Conservation (phyloP, 2,329 filamentous ascomycete genomes). For the Magnaporthiopsis poae region DNA sequence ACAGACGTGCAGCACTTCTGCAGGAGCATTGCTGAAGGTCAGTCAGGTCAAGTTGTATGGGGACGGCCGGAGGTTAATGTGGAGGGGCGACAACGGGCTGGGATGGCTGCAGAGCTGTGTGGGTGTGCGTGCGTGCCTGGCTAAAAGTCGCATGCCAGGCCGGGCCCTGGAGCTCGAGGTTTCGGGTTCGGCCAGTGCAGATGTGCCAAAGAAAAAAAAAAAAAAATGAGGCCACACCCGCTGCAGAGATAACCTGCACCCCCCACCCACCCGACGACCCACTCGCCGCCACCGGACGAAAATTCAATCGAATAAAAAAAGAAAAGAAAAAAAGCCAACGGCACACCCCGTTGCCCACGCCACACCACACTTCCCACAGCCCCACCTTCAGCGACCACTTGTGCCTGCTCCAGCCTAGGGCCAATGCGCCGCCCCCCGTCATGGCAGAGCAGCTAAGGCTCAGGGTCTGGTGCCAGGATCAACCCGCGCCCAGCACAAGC, state of each 20-base stretch:
- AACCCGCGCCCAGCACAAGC: neutral
- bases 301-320: neutral
- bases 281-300: neutral
- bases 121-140: conserved; percentile 9
- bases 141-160: conserved; percentile 18
- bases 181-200: conserved; percentile 12
- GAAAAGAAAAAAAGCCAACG: neutral
- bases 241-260: neutral
- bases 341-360: neutral
- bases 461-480: neutral
- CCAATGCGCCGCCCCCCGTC: neutral
- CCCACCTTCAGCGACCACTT: neutral
- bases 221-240: neutral
- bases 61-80: conserved; percentile 1
- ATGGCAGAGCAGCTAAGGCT: neutral
- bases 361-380: too few species aligned
- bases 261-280: neutral
- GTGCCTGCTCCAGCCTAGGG: neutral
- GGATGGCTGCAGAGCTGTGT: neutral
- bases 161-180: conserved; percentile 14
- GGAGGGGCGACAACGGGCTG: conserved; percentile 7
- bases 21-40: neutral
- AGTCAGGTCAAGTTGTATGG: neutral
- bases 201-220: neutral
- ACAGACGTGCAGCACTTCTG: conserved; percentile 3